These are phyloP conservation scores for Fraxinus greggii DNA, from an alignment of 305 asterid genomes.

Conservation along the genomic window DNA sequence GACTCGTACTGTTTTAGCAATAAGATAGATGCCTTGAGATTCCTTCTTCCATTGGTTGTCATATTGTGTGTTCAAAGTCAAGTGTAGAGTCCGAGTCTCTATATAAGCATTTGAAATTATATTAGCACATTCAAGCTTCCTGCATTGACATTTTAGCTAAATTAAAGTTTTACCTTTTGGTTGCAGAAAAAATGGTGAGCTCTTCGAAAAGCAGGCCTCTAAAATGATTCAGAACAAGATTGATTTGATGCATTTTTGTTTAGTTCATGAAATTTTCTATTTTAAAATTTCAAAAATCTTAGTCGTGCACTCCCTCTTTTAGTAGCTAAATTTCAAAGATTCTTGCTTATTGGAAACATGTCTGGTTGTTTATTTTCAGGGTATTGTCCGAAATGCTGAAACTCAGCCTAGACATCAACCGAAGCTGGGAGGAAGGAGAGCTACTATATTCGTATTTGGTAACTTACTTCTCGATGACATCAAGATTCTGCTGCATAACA, in stretches of 20 bases:
- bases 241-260: not conserved
- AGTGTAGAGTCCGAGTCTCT: not conserved
- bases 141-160: not conserved
- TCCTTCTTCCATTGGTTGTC: conserved; percentile 24
- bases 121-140: conserved; percentile 13
- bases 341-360: not conserved
- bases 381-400: conserved; percentile 33
- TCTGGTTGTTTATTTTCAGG: conserved; percentile 32
- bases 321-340: not conserved
- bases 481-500: not conserved
- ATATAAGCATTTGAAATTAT: conserved; percentile 18
- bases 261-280: not conserved
- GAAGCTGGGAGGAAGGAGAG: conserved; percentile 58
- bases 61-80: conserved; percentile 4
- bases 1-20: conserved; percentile 2
- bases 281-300: not conserved
- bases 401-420: conserved; percentile 25
- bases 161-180: not conserved
- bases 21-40: conserved; percentile 21
- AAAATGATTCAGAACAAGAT: not conserved
- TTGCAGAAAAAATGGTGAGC: conserved; percentile 27
- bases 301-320: not conserved
- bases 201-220: not conserved
- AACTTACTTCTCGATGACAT: not conserved
- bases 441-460: conserved; percentile 58